Conservation (phyloP, 2,329 filamentous ascomycete genomes). For the Nothophaeocryptopus gaeumannii region DNA sequence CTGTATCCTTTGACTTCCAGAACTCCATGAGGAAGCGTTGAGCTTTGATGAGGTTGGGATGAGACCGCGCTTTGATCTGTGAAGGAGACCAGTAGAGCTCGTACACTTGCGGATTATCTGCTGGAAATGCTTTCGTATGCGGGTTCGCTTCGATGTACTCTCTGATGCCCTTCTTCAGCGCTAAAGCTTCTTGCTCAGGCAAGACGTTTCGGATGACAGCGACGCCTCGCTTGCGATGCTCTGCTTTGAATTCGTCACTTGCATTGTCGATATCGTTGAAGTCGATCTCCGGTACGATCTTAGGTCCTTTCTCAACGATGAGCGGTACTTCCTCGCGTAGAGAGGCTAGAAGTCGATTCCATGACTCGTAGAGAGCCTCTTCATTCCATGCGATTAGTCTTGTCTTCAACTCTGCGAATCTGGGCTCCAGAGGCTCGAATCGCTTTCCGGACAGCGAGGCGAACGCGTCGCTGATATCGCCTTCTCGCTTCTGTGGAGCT, state of each 20-base stretch:
- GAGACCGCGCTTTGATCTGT: conserved; percentile 47
- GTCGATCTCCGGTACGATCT: conserved; percentile 47
- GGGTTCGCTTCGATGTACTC: conserved; percentile 48
- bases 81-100: conserved; percentile 51
- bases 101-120: conserved; percentile 50
- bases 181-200: conserved; percentile 42
- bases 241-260: conserved; percentile 55
- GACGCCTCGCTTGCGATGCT: conserved; percentile 57
- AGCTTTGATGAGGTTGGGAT: conserved; percentile 47
- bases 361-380: conserved; percentile 44
- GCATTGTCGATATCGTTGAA: conserved; percentile 47
- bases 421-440: conserved; percentile 44
- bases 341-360: conserved; percentile 44
- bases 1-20: conserved; percentile 47
- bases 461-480: conserved; percentile 52
- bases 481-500: conserved; percentile 42
- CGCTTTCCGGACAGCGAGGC: conserved; percentile 48
- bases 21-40: conserved; percentile 50
- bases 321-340: conserved; percentile 46
- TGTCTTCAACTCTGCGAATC: conserved; percentile 47
- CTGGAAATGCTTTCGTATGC: conserved; percentile 47
- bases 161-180: conserved; percentile 44
- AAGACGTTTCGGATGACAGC: conserved; percentile 49
- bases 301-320: conserved; percentile 43
- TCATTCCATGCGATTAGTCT: conserved; percentile 50